Conservation (phyloP, 345 rosid genomes). For the Turnera subulata region DNA sequence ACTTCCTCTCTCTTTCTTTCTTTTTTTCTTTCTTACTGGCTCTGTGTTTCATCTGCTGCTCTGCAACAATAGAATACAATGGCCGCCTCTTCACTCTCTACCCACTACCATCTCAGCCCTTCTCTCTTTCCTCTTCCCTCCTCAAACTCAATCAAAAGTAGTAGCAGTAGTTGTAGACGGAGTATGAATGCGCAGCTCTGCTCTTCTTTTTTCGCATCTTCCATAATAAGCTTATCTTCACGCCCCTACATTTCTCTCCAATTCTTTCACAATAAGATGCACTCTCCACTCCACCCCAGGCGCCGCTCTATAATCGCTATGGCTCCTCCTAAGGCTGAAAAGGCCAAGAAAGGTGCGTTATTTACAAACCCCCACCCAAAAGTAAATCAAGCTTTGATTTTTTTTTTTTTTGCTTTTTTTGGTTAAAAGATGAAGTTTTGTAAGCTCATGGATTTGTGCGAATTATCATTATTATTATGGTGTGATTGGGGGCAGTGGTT, state of each 20-base stretch:
- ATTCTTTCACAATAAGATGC: constrained; percentile 37
- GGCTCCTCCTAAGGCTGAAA: constrained; percentile 94
- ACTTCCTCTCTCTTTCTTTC: no score
- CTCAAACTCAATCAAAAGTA: background rate
- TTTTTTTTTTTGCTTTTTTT: background rate
- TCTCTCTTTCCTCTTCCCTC: background rate
- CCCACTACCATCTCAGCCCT: constrained; percentile 1
- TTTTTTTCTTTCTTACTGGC: no score
- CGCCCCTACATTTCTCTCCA: constrained; percentile 42
- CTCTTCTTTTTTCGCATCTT: constrained; percentile 36
- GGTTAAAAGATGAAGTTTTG: no score
- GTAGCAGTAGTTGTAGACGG: constrained; percentile 5
- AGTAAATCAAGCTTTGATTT: background rate
- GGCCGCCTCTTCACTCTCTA: constrained; percentile 13
- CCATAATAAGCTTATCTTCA: constrained; percentile 40
- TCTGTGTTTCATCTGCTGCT: no score
- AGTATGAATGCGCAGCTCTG: constrained; percentile 33
- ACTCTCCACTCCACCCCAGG: constrained; percentile 41
- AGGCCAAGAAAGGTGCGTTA: constrained; percentile 72
- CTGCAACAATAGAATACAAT: background rate
- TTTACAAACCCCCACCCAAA: no score
- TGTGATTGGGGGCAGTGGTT: no score
- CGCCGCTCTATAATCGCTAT: constrained; percentile 76
- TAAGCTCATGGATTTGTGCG: no score
- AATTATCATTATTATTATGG: no score